These are phyloP conservation scores for Pythium apleroticum DNA, from an alignment of 352 stramenopile species.

Conservation along the genomic window DNA sequence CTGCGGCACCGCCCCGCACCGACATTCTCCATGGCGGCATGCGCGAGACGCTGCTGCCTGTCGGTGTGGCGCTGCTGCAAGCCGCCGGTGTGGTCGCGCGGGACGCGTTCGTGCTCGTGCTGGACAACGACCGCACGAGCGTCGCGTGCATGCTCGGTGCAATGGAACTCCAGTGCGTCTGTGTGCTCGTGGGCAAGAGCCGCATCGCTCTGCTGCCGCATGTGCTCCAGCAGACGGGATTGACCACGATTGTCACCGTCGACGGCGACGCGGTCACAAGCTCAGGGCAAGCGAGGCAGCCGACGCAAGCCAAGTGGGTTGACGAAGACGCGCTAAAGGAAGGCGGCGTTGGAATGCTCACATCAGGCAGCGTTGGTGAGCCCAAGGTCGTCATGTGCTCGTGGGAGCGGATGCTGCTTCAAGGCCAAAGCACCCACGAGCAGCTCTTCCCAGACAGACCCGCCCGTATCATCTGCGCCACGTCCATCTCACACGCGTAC, in stretches of 20 bases:
- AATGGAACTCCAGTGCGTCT: conserved; percentile 63
- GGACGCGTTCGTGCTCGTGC: conserved; percentile 64
- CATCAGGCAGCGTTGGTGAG: conserved; percentile 73
- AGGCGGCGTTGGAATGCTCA: conserved; percentile 74
- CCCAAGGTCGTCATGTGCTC: conserved; percentile 79
- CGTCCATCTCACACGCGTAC: conserved; percentile 84
- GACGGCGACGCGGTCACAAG: conserved; percentile 33
- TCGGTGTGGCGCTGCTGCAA: conserved; percentile 45
- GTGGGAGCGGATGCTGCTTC: conserved; percentile 75
- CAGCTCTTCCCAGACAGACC: conserved; percentile 66
- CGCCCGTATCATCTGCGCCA: conserved; percentile 67
- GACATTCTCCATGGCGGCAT: conserved; percentile 43
- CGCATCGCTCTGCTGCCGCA: conserved; percentile 48
- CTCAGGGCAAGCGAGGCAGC: conserved; percentile 24
- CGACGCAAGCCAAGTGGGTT: conserved; percentile 32
- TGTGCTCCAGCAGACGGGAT: conserved; percentile 56
- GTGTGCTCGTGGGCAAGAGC: conserved; percentile 47
- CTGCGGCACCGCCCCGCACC: conserved; percentile 11
- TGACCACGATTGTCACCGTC: conserved; percentile 60
- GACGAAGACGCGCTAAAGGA: conserved; percentile 29
- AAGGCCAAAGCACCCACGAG: conserved; percentile 74
- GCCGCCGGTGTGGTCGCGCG: conserved; percentile 31
- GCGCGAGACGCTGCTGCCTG: conserved; percentile 41
- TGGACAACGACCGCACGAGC: conserved; percentile 74
- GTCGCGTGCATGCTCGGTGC: conserved; percentile 72